Evolutionary conservation across 1,284 basidiomycete genomes (phyloP).

Genomic region (Pisolithus thermaeus): DNA sequence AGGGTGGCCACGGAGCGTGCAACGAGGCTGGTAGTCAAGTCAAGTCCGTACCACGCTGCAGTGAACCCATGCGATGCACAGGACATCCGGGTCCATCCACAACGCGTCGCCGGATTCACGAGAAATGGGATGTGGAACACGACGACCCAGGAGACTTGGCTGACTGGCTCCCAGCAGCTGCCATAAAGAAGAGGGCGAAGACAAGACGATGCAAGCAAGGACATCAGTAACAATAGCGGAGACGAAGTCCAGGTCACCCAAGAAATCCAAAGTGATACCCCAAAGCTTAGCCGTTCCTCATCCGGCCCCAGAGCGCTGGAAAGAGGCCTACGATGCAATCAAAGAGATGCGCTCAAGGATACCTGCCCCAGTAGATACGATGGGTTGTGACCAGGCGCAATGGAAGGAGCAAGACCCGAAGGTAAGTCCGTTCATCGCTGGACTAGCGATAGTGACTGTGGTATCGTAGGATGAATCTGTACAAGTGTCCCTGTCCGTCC

Average conservation of each 20-base stretch:
- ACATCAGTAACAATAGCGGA: neutral
- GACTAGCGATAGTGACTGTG: too few species aligned
- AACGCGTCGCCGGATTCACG: conserved; percentile 23
- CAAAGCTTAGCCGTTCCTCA: conserved; percentile 63
- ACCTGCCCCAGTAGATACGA: conserved; percentile 84
- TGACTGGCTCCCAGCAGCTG: neutral
- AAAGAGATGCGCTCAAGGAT: conserved; percentile 70
- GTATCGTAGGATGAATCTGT: too few species aligned
- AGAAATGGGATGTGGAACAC: conserved; percentile 27
- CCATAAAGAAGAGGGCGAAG: conserved; percentile 2
- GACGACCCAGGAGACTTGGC: conserved; percentile 2
- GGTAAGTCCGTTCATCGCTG: conserved; percentile 36
- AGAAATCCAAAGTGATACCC: conserved; percentile 39
- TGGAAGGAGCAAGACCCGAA: conserved; percentile 57
- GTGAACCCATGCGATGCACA: conserved; percentile 37
- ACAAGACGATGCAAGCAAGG: neutral
- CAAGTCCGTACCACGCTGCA: conserved; percentile 37
- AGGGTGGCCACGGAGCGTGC: conserved; percentile 10
- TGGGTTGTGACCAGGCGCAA: conserved; percentile 79
- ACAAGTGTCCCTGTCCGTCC: too few species aligned
- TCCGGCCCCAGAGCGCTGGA: conserved; percentile 70
- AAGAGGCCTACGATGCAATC: conserved; percentile 70
- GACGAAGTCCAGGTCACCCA: conserved; percentile 5
- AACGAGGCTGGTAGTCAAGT: conserved; percentile 31
- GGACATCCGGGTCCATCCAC: conserved; percentile 11